Percentiles rank a stretch among this genome's conserved stretches.
Conservation (phyloP, 2,329 filamentous ascomycete genomes). For the Pyrenophora tritici-repentis region DNA sequence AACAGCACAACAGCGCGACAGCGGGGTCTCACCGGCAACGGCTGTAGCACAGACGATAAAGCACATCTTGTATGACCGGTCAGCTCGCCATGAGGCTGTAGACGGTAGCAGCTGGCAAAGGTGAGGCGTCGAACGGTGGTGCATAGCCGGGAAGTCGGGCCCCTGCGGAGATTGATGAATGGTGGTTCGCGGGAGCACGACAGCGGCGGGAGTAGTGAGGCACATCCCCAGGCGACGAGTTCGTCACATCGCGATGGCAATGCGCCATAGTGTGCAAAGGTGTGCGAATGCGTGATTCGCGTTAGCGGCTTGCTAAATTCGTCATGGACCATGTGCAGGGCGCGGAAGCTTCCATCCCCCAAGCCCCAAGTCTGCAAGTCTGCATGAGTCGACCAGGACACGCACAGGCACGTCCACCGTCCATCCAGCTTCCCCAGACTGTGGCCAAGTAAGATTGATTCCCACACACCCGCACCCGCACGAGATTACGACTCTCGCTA, state of each 20-base stretch:
- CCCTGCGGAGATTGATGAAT: slow-evolving; percentile 1
- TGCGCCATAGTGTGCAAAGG: too few relatives aligned
- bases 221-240: too few relatives aligned
- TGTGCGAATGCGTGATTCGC: too few relatives aligned
- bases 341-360: slow-evolving; percentile 4
- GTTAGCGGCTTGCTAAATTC: slow-evolving; percentile 1
- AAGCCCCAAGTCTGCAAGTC: too few relatives aligned
- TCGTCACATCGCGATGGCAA: not conserved
- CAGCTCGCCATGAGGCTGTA: slow-evolving; percentile 10
- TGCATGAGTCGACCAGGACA: too few relatives aligned
- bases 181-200: slow-evolving; percentile 1
- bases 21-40: slow-evolving; percentile 30
- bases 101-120: not conserved
- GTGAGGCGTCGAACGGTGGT: slow-evolving; percentile 20
- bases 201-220: too few relatives aligned
- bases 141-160: slow-evolving; percentile 12
- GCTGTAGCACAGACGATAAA: slow-evolving; percentile 22
- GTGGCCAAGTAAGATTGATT: slow-evolving; percentile 18
- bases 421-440: slow-evolving; percentile 33
- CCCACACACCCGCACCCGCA: slow-evolving; percentile 24
- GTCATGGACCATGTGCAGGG: not conserved
- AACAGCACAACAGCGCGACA: slow-evolving; percentile 4
- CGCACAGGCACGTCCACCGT: slow-evolving; percentile 17
- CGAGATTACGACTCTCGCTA: slow-evolving; percentile 12
- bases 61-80: slow-evolving; percentile 33